Evolutionary conservation across 768 basidiomycete species (phyloP).

Genomic region (Amanita subjunquillea): DNA sequence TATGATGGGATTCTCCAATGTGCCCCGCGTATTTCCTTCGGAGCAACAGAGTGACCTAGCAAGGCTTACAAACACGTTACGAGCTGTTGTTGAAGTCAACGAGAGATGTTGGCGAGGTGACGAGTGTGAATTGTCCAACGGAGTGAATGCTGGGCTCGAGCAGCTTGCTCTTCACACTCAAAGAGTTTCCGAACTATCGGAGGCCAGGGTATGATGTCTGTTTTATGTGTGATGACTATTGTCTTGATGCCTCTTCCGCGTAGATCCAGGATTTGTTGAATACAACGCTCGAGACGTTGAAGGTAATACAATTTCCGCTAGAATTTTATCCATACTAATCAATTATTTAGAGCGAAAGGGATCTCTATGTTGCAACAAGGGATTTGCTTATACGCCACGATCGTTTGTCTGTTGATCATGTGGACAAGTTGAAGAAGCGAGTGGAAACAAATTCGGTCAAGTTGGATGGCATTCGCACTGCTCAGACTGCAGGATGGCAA

Average conservation of each 20-base stretch:
- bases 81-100: slow-evolving; percentile 68
- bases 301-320: slow-evolving; percentile 31
- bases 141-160: slow-evolving; percentile 62
- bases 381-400: slow-evolving; percentile 85
- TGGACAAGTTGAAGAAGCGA: slow-evolving; percentile 80
- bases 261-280: slow-evolving; percentile 57
- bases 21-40: slow-evolving; percentile 9
- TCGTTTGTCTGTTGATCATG: slow-evolving; percentile 80
- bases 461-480: slow-evolving; percentile 61
- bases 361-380: slow-evolving; percentile 78
- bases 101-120: slow-evolving; percentile 79
- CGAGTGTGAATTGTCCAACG: slow-evolving; percentile 70
- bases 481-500: slow-evolving; percentile 77
- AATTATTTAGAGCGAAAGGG: slow-evolving; percentile 53
- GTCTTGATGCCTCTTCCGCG: slow-evolving; percentile 2
- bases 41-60: slow-evolving; percentile 69
- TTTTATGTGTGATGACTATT: not conserved
- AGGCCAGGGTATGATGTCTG: slow-evolving; percentile 47
- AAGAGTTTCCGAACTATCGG: slow-evolving; percentile 63
- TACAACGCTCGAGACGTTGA: slow-evolving; percentile 66
- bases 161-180: slow-evolving; percentile 61
- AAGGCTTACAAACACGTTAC: slow-evolving; percentile 73
- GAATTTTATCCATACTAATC: slow-evolving; percentile 7
- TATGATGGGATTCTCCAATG: slow-evolving; percentile 10
- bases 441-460: slow-evolving; percentile 69